Evolutionary conservation across 2,329 filamentous ascomycete species (phyloP), one percentile per base, ranked within the genome.

Genomic region (Paraphoma chrysanthemicola): DNA sequence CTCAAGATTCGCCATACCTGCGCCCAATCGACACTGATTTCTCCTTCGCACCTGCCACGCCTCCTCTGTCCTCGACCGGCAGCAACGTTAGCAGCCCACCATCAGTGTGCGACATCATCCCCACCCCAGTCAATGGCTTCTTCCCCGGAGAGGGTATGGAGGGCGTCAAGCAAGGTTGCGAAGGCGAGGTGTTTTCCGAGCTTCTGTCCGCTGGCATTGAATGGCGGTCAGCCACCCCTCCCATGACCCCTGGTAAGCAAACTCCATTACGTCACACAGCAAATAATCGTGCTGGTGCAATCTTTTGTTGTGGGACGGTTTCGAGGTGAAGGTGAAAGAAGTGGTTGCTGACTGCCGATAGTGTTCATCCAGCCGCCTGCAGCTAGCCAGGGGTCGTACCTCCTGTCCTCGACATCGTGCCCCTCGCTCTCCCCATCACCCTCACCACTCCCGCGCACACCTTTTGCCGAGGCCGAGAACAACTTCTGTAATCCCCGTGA

Each of bases 401-500:
- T 92, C 67, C 82, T 92, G 66, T 90, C 90, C 66, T 85, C 88
- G 51, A 84, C 82, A 64, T 88, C 90, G 44, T 94, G 90, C 82
- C 91, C 92, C 65, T 95, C 92, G 56, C 86, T 95, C 62, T 96
- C 92, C 29, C 92, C 93, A 17, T 96, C 92, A 31, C 92, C 93
- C 16, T 90, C 91, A 46, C 91, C 92, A 30, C 88, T 91, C 63
- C 88, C 91, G 66, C 83, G 85, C 68, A 87, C 90, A 53, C 81
- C 89, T 74, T 81, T 85, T 44, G 87, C 88, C 1, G 90, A 92
- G 71, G 83, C 85, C 65, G 89, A 92, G 76, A 85, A 92, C 66
- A 89, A 92, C 79, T 96, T 95, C 77, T 97, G 94, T 78, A 93
- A 97, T 74, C 93, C 94, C 33, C 89, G 93, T 72, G 92, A 96